Base-by-base conservation (phyloP, 768 basidiomycete genomes). In the Mycena olivaceomarginata region DNA sequence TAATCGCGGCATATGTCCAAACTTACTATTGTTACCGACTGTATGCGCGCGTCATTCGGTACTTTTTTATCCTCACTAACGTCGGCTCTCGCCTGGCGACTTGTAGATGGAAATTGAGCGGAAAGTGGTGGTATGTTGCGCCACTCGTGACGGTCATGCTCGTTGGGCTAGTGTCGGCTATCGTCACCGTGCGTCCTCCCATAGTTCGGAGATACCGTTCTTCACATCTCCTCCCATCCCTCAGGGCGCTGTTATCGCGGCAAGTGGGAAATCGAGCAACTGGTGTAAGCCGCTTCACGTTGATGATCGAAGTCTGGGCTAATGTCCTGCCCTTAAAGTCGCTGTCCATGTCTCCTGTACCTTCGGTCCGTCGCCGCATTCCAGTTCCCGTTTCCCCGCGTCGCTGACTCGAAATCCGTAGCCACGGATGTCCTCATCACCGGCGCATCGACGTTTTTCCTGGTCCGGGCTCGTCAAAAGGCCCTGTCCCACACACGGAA, bases 371-470 rank as follows among this genome's bases (percentile, higher is more conserved):
- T 72, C n/a, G 37, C 43, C 18, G 13, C 13, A 13, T 15, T 56
- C 18, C 20, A 56, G 5, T 20, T 51, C 13, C 48, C 2, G 31
- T 31, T 51, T 15, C 48, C 15, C 48, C 18, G 31, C 31, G 31
- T 2, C 31, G 31, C 48, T 7, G 7, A 51, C 18, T 51, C 48
- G 18, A 9, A 56, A 9, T 22, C 12, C 57, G 37, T 37, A 73
- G 72, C 65, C 15, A 65, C 72, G 20, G 72, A 73, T 43, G 43
- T 73, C 72, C 72, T 73, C 20, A 73, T 73, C 43, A 73, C 72
- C 15, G 63, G 39, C 41, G 41, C 45, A 56, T 65, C 72, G 13
- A 72, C 63, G 8, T 64, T 18, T 25, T 65, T 53, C 43, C 37
- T 72, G 25, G 5, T 72, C 10, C 39, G 46, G 13, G 72, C 72